phyloP scores from a whole-genome alignment of 2,329 filamentous ascomycete genomes.

The Hypoxylon sp. region DNA sequence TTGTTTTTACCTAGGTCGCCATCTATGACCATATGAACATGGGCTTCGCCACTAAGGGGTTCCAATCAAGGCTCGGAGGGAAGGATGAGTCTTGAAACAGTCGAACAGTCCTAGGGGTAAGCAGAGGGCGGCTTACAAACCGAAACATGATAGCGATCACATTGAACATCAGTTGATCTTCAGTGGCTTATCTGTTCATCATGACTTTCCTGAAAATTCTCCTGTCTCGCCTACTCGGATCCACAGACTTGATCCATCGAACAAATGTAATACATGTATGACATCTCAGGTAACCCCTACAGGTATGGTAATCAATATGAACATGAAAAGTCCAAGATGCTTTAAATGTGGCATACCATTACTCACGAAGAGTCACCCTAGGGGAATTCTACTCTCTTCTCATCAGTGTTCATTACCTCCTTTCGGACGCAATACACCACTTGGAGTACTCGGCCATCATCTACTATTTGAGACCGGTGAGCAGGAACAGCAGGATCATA shows the following conservation, averaged over 20 bases:
- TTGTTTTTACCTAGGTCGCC: neutral
- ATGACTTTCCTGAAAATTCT: neutral
- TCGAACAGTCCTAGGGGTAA: neutral
- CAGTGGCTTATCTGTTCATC: neutral
- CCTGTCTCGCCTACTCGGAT: neutral
- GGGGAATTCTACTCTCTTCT: neutral
- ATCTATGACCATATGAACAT: neutral
- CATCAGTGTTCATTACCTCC: too few species aligned
- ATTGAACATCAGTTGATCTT: neutral
- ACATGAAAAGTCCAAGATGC: neutral
- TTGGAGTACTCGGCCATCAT: too few species aligned
- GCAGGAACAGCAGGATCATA: constrained; percentile 18
- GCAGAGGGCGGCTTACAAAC: neutral
- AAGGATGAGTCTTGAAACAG: neutral
- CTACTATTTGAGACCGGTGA: constrained; percentile 7
- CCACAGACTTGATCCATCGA: neutral
- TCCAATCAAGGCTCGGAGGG: neutral
- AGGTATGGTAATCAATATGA: neutral
- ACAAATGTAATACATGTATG: neutral
- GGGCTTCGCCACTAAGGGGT: neutral
- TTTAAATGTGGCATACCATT: neutral
- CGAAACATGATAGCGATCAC: neutral
- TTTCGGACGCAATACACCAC: too few species aligned
- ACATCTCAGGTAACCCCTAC: neutral
- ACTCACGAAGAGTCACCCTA: neutral